Percentiles rank a stretch among this genome's conserved stretches.
These are phyloP conservation scores for Vigna unguiculata DNA, from an alignment of 306 rosid genomes.

Conservation along the genomic window DNA sequence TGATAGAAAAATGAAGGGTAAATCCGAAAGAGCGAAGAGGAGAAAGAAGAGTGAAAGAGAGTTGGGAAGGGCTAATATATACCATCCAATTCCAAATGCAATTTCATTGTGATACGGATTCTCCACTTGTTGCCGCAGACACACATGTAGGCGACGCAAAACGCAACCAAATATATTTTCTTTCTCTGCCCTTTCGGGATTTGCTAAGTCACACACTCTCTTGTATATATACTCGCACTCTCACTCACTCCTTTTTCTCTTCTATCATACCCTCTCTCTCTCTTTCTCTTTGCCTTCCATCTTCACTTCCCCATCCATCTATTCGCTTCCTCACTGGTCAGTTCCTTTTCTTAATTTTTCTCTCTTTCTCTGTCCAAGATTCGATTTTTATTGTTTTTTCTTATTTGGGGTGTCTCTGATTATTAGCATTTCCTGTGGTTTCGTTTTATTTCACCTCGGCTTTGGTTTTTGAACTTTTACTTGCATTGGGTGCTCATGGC, in stretches of 20 bases:
- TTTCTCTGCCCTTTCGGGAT: conserved; percentile 31
- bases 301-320: background rate
- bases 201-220: conserved; percentile 42
- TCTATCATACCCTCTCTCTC: background rate
- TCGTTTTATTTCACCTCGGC: background rate
- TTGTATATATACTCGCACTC: conserved; percentile 30
- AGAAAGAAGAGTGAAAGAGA: background rate
- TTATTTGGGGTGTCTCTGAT: background rate
- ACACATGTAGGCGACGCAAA: no score
- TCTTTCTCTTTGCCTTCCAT: background rate
- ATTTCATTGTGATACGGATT: conserved; percentile 54
- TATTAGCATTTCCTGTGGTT: background rate
- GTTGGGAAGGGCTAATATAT: background rate
- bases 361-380: background rate
- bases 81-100: conserved; percentile 24
- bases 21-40: background rate
- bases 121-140: conserved; percentile 54
- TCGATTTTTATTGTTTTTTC: background rate
- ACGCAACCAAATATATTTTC: background rate
- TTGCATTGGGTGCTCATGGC: background rate
- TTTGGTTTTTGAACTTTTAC: background rate
- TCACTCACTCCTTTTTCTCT: background rate
- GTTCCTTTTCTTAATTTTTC: background rate
- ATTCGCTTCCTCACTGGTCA: background rate
- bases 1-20: background rate